Base-by-base conservation (phyloP, 2,329 filamentous ascomycete genomes). In the Cadophora malorum region DNA sequence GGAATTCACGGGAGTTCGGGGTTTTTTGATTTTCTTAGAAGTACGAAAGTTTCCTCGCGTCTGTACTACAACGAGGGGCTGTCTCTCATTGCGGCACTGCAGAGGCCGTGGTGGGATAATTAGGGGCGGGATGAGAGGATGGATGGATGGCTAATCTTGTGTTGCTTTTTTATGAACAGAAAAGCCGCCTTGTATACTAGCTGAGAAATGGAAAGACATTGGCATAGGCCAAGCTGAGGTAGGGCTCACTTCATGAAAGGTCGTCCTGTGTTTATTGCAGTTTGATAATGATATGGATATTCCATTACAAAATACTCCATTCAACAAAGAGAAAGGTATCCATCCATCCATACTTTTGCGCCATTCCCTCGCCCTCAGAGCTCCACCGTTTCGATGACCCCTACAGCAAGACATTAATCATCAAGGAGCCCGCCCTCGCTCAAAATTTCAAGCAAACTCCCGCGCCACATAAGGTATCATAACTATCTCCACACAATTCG, bases 121-220 rank as follows among this genome's bases (percentile, higher is more conserved):
- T 3, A 41, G 21, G n/a, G 61, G 4, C 35, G 28, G 16, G 47
- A 33, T 35, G 49, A 23, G 47, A 23, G 19, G 25, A 52, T n/a
- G 31, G 12, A 38, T 19, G 31, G n/a, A 41, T 14, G 25, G 60
- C 25, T 28, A 41, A 19, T 21, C 33, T 21, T 5, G 10, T 62
- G 12, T 53, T 55, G 61, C 61, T 45, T 41, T 55, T 63, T 21
- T 63, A 63, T 63, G 61, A 63, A 53, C 49, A 63, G 31, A 53
- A 55, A 55, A 63, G 33, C 49, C 23, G 10, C 28, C 14, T 53
- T 63, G 61, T 63, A 53, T 63, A 55, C 7, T 53, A 63, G 61
- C 23, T 61, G 14, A 4, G 33, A 25, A 21, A 38, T 23, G 60
- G 31, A 21, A 50, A 25, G 28, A 12, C n/a, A 53, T 41, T 53